A percentile compares a stretch with the other conserved stretches of the same genome.
These are phyloP conservation scores for Saccharomycopsis sp. DNA, from an alignment of 805 yeast species.

Conservation along the genomic window DNA sequence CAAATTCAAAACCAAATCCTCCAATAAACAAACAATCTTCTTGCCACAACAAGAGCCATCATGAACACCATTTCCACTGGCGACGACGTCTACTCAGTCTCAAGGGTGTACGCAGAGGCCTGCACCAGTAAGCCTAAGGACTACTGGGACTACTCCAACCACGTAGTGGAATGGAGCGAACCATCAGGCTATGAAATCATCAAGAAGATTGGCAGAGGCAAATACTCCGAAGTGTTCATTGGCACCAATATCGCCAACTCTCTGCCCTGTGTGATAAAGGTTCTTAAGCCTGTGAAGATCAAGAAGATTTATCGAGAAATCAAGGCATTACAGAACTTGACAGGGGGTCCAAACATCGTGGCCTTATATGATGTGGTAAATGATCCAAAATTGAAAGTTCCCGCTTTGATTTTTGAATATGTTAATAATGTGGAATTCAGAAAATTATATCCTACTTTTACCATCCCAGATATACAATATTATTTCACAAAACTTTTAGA, in stretches of 20 bases:
- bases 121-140: conserved; percentile 64
- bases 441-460: conserved; percentile 66
- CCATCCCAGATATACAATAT: conserved; percentile 66
- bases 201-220: conserved; percentile 82
- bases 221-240: conserved; percentile 89
- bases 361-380: conserved; percentile 71
- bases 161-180: conserved; percentile 23
- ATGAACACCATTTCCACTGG: conserved; percentile 18
- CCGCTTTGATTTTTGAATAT: conserved; percentile 79
- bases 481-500: conserved; percentile 72
- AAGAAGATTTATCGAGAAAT: conserved; percentile 88
- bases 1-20: too few species aligned
- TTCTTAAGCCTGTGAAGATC: conserved; percentile 84
- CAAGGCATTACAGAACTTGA: conserved; percentile 72
- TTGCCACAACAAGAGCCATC: too few species aligned
- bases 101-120: conserved; percentile 77
- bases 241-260: conserved; percentile 63
- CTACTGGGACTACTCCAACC: conserved; percentile 57
- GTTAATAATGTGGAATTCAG: conserved; percentile 79
- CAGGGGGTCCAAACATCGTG: conserved; percentile 77
- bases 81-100: conserved; percentile 37
- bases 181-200: conserved; percentile 61
- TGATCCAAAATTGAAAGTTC: conserved; percentile 71
- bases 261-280: conserved; percentile 70
- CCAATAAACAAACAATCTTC: too few species aligned